These are phyloP conservation scores for Singerocomus rubriflavus DNA, from an alignment of 1,284 basidiomycete species.

Conservation along the genomic window DNA sequence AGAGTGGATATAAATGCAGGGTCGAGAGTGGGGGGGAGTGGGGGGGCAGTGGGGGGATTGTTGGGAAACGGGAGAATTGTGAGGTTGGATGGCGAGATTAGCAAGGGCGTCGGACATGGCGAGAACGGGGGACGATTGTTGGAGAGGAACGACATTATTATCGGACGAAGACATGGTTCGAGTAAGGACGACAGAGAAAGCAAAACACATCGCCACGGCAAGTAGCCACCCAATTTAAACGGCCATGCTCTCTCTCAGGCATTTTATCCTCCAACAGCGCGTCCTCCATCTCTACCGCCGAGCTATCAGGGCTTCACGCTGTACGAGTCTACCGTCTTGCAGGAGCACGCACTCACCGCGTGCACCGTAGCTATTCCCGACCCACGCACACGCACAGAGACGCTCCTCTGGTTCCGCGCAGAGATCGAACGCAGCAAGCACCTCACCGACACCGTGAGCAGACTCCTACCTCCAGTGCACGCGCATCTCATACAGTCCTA, in stretches of 20 bases:
- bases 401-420: constrained; percentile 64
- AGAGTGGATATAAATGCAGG: too few relatives aligned
- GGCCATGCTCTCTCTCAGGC: constrained; percentile 54
- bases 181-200: constrained; percentile 6
- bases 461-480: constrained; percentile 8
- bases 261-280: constrained; percentile 67
- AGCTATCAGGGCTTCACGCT: constrained; percentile 63
- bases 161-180: constrained; percentile 32
- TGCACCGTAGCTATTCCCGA: constrained; percentile 55
- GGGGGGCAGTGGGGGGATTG: constrained; percentile 9
- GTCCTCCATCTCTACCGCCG: constrained; percentile 61
- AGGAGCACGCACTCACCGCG: constrained; percentile 6
- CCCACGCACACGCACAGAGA: constrained; percentile 56
- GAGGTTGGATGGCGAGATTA: constrained; percentile 21
- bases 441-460: constrained; percentile 53
- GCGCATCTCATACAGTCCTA: constrained; percentile 23
- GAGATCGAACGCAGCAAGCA: constrained; percentile 66
- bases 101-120: constrained; percentile 22
- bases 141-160: constrained; percentile 3
- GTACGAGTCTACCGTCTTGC: constrained; percentile 36
- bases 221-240: constrained; percentile 24
- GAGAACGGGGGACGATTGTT: constrained; percentile 22
- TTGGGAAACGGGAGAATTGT: constrained; percentile 9
- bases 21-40: constrained; percentile 28
- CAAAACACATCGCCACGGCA: constrained; percentile 17